Conservation (phyloP, 805 yeast species). For the Wickerhamomyces bisporus region DNA sequence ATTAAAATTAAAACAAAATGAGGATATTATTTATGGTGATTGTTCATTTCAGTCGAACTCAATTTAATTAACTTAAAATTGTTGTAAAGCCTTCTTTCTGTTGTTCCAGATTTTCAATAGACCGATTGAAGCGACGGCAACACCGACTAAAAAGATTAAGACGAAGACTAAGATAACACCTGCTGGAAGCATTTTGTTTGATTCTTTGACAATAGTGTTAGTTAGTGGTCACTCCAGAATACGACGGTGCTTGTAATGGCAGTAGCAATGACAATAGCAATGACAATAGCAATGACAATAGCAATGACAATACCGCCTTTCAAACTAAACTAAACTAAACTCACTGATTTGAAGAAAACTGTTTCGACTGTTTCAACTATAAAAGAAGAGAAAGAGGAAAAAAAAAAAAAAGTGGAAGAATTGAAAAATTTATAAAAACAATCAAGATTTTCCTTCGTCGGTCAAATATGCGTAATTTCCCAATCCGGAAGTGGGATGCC, state of each 20-base stretch:
- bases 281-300: too few relatives aligned
- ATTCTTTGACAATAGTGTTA: too few relatives aligned
- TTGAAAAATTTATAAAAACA: not conserved
- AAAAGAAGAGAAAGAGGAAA: not conserved
- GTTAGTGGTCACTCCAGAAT: too few relatives aligned
- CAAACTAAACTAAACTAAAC: too few relatives aligned
- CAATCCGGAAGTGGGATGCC: not conserved
- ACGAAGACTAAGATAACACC: conserved; percentile 29
- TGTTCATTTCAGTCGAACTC: not conserved
- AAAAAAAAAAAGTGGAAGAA: not conserved
- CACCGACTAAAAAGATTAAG: conserved; percentile 23
- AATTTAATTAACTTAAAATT: conserved; percentile 11
- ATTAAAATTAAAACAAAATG: not conserved
- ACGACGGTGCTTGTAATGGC: too few relatives aligned
- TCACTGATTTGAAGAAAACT: not conserved
- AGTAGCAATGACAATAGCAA: too few relatives aligned
- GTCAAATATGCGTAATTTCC: not conserved
- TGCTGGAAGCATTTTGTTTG: conserved; percentile 25
- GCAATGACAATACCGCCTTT: too few relatives aligned
- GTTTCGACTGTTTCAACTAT: too few relatives aligned
- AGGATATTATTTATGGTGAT: not conserved
- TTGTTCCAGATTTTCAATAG: conserved; percentile 11
- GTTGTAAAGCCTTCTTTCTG: conserved; percentile 23
- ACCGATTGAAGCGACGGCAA: conserved; percentile 12
- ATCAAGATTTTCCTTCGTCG: not conserved